A percentile compares a stretch with the other conserved stretches of the same genome.
phyloP scores from a whole-genome alignment of 2,329 filamentous ascomycete species.

The Herpotrichia juniperi region DNA sequence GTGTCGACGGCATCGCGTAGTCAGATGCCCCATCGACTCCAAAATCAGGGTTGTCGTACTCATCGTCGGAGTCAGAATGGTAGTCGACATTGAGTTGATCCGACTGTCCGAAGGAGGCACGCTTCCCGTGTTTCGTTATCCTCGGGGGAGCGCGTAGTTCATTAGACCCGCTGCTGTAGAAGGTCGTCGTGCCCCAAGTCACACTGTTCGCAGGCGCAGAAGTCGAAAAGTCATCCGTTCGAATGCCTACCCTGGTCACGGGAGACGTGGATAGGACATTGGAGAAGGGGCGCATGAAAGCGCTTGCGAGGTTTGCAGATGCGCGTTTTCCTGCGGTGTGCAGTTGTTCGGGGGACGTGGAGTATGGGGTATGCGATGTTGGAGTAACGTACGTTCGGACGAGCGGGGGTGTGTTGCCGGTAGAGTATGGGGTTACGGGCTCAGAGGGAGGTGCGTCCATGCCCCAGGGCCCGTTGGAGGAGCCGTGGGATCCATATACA shows the following conservation, averaged over 20 bases:
- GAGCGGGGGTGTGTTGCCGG: conserved; percentile 59
- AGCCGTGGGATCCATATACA: conserved; percentile 56
- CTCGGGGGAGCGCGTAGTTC: conserved; percentile 37
- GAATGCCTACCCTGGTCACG: conserved; percentile 37
- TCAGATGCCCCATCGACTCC: conserved; percentile 28
- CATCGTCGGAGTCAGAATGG: conserved; percentile 40
- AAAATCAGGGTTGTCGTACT: conserved; percentile 27
- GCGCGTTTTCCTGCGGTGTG: conserved; percentile 39
- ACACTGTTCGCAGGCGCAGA: conserved; percentile 50
- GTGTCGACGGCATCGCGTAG: conserved; percentile 23
- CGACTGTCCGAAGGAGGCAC: conserved; percentile 42
- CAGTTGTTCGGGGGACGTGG: conserved; percentile 50
- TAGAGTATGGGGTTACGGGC: conserved; percentile 59
- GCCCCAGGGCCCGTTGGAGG: conserved; percentile 58
- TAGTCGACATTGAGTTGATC: conserved; percentile 37
- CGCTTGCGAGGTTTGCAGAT: conserved; percentile 46
- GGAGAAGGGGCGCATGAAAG: conserved; percentile 48
- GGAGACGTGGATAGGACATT: conserved; percentile 47
- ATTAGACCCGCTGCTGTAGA: conserved; percentile 44
- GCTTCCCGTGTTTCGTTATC: conserved; percentile 47
- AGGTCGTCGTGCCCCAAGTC: conserved; percentile 54
- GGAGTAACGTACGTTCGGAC: conserved; percentile 37
- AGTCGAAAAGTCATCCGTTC: conserved; percentile 46
- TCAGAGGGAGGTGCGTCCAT: conserved; percentile 48
- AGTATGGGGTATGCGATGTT: conserved; percentile 47